A percentile compares a stretch with the other conserved stretches of the same genome.
Conservation (phyloP, 2,329 filamentous ascomycete species). For the Sporothrix protearum region DNA sequence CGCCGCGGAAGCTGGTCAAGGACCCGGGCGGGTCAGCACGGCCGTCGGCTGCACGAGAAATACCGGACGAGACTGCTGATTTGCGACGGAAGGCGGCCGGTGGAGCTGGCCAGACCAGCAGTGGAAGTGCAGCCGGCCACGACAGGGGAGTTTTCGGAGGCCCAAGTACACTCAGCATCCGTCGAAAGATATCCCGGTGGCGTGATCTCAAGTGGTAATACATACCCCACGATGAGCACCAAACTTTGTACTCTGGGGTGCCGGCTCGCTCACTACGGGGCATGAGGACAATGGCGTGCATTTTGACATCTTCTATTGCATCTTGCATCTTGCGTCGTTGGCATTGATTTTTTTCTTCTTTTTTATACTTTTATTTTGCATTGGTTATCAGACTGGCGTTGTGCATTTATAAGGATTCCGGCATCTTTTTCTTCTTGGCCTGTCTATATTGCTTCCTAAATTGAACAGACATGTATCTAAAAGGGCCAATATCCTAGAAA, state of each 20-base stretch:
- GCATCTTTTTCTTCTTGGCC: background rate
- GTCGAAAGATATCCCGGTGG: slow-evolving; percentile 26
- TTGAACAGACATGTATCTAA: background rate
- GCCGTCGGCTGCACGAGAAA: slow-evolving; percentile 25
- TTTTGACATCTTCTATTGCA: background rate
- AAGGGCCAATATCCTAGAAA: background rate
- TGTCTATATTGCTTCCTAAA: background rate
- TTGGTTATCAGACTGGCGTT: background rate
- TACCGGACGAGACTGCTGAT: slow-evolving; percentile 18
- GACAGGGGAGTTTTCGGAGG: background rate
- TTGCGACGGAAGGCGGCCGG: background rate
- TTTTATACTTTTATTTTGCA: background rate
- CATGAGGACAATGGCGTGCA: background rate
- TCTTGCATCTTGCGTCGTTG: background rate
- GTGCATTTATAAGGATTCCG: background rate
- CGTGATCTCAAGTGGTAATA: slow-evolving; percentile 17
- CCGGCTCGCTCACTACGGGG: background rate
- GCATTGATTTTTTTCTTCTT: background rate
- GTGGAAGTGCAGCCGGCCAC: background rate
- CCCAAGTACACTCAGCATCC: slow-evolving; percentile 18
- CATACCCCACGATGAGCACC: background rate
- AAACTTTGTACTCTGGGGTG: too few relatives aligned
- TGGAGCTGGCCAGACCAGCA: background rate
- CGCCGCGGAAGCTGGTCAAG: slow-evolving; percentile 30
- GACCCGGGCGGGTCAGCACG: slow-evolving; percentile 29